A percentile compares a stretch with the other conserved stretches of the same genome.
Evolutionary conservation across 169 alveolate species (phyloP).

Genomic region (Babesia ovata): DNA sequence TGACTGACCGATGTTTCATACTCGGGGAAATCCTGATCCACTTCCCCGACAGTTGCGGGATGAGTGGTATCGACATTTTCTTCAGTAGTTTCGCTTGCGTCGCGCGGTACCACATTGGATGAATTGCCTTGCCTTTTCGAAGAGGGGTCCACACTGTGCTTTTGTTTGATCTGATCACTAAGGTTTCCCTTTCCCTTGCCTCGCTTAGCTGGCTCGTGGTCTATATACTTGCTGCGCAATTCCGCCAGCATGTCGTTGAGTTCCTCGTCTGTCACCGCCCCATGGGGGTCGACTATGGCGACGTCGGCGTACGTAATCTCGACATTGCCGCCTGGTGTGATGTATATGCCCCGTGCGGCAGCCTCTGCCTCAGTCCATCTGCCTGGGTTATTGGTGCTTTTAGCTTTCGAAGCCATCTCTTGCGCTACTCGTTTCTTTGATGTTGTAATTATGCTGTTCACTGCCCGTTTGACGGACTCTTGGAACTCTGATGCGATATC

Average conservation of each 20-base stretch:
- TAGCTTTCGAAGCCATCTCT: background rate
- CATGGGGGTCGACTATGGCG: constrained; percentile 46
- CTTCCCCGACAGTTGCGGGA: background rate
- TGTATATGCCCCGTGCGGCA: constrained; percentile 56
- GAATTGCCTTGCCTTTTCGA: background rate
- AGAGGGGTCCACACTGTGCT: background rate
- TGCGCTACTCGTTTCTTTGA: background rate
- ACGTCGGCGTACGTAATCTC: constrained; percentile 58
- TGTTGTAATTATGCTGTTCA: constrained; percentile 14
- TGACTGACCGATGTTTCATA: constrained; percentile 55
- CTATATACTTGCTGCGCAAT: constrained; percentile 1
- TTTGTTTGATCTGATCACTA: background rate
- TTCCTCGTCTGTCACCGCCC: constrained; percentile 2
- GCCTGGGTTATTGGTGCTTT: constrained; percentile 1
- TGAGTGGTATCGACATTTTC: background rate
- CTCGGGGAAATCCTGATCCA: constrained; percentile 17
- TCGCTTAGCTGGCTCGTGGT: background rate
- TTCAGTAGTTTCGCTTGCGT: background rate
- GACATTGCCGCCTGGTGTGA: constrained; percentile 50
- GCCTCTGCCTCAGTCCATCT: constrained; percentile 57
- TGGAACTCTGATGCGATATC: constrained; percentile 65
- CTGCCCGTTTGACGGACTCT: constrained; percentile 43
- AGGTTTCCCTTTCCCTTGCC: background rate
- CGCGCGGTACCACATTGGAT: background rate
- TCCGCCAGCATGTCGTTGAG: constrained; percentile 26